These are phyloP conservation scores for Prunus padus DNA, from an alignment of 306 rosid species.

Conservation along the genomic window DNA sequence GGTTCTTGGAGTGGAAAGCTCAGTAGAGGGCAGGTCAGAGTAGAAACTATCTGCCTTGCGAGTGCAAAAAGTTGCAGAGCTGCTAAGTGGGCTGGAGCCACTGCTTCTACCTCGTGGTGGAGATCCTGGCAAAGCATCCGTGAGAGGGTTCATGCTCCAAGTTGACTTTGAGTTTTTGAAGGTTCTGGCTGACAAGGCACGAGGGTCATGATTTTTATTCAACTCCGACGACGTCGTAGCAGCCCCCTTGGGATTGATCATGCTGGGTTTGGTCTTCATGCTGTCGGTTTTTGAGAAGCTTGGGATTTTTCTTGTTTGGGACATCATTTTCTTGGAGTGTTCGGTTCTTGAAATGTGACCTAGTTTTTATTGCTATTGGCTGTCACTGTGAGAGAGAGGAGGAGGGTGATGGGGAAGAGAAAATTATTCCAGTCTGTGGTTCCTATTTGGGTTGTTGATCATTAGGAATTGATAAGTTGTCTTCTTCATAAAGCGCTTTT, in stretches of 20 bases:
- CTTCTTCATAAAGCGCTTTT: neutral
- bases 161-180: constrained; percentile 12
- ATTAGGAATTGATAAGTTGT: neutral
- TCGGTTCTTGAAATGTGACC: neutral
- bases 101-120: constrained; percentile 42
- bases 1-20: constrained; percentile 42
- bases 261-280: constrained; percentile 5
- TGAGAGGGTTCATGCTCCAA: constrained; percentile 46
- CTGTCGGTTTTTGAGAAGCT: neutral
- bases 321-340: constrained; percentile 3
- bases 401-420: too few relatives aligned
- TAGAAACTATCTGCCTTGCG: constrained; percentile 8
- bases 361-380: neutral
- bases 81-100: constrained; percentile 24
- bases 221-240: neutral
- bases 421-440: too few relatives aligned
- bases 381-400: neutral
- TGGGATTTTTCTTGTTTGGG: neutral
- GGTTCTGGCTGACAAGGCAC: constrained; percentile 25
- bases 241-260: neutral
- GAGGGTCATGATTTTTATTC: neutral
- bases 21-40: constrained; percentile 28
- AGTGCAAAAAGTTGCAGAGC: constrained; percentile 15
- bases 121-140: constrained; percentile 40
- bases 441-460: too few relatives aligned